phyloP scores from a whole-genome alignment of 306 rosid species.

The Medicago lupulina region DNA sequence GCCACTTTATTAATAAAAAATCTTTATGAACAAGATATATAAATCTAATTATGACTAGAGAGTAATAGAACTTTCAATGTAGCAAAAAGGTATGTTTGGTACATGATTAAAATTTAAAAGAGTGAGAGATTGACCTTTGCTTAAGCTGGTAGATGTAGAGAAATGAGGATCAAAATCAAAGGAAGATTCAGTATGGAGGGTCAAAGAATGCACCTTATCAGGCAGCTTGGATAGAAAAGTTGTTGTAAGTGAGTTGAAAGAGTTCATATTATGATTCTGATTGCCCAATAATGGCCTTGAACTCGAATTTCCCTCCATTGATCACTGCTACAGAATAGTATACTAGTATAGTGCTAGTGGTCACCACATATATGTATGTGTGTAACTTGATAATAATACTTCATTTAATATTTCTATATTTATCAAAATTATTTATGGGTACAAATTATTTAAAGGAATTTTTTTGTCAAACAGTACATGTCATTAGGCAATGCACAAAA shows the following conservation, averaged over 20 bases:
- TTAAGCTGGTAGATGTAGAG: conserved; percentile 53
- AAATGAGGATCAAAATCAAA: conserved; percentile 41
- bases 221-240: conserved; percentile 63
- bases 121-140: conserved; percentile 51
- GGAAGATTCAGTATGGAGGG: conserved; percentile 59
- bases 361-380: background rate
- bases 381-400: background rate
- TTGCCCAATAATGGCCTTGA: background rate
- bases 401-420: background rate
- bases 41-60: background rate
- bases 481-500: conserved; percentile 6
- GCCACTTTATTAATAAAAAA: no score
- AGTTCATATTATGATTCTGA: conserved; percentile 38
- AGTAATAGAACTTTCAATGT: background rate
- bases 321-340: background rate
- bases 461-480: background rate
- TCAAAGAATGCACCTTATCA: conserved; percentile 51
- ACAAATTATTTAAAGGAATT: background rate
- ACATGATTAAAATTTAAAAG: background rate
- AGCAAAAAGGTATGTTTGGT: background rate
- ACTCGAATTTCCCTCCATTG: conserved; percentile 13
- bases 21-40: no score
- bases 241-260: conserved; percentile 44
- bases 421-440: background rate
- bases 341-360: background rate